Evolutionary conservation across 306 rosid species (phyloP), one percentile per base, ranked within the genome.

Genomic region (Pyrus pyrifolia): DNA sequence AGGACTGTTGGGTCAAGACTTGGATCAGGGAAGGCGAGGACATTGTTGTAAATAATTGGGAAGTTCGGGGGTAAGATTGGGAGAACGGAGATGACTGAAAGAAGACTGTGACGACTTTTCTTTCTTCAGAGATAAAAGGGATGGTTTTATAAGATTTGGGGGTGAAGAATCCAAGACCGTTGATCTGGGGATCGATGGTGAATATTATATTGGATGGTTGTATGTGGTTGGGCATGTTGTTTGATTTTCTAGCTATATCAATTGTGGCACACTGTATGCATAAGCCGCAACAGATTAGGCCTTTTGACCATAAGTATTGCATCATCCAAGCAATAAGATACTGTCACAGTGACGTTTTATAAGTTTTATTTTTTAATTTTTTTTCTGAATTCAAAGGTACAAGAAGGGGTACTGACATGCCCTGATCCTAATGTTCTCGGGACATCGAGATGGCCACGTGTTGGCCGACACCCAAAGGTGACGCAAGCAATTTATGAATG

Each of bases 21-120:
- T 71, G 77, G 51, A 46, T 29, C 2, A 29, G 57, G 49, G 52
- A 14, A 35, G 53, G 4, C 35, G 78, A 65, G 46, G 74, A 66
- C 73, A 80, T 68, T 29, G 70, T 38, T 57, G 80, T 80, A 68
- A 51, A 19, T 22, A 40, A 5, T 51, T 38, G 31, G 18, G 67
- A 40, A 62, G 31, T 55, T 55, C 22, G 12, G 62, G 45, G 17
- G 1, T 17, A 25, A 1, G 57, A 13, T 35, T 8, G 23, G 46
- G 19, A 45, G 12, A n/a, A 33, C 19, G 5, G 4, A 62, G 38
- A 29, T 5, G 44, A 63, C 23, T 30, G 44, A 31, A 25, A 4
- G 2, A 17, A 17, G 68, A 63, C 44, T n/a, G 0, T 33, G 0
- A 52, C 42, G 46, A 59, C 11, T 15, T 57, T 15, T 25, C 9